These are phyloP conservation scores for Lipomyces yamanashiensis DNA, from an alignment of 805 yeast genomes.

Conservation along the genomic window DNA sequence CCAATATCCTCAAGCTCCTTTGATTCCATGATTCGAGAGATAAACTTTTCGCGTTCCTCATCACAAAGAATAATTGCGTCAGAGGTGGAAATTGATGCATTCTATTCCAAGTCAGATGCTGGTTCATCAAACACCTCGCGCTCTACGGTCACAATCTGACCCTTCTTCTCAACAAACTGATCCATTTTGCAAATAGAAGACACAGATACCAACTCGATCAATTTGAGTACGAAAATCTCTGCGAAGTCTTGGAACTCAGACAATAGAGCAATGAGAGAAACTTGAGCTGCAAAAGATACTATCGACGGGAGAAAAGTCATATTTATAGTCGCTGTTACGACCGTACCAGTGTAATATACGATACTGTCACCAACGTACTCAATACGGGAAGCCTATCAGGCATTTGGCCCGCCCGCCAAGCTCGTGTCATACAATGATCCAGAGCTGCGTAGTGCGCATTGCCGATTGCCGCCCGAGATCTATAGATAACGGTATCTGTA, in stretches of 20 bases:
- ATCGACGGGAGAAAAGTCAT: no score
- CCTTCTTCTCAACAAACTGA: conserved; percentile 8
- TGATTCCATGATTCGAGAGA: conserved; percentile 23
- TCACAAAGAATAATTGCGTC: neutral
- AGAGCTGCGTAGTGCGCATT: no score
- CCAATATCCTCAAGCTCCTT: conserved; percentile 26
- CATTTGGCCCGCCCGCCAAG: no score
- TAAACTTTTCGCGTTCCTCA: conserved; percentile 14
- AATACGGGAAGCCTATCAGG: no score
- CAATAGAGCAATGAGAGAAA: neutral
- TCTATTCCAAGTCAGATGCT: neutral
- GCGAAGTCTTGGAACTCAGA: neutral
- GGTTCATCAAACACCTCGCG: conserved; percentile 2
- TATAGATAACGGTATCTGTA: neutral
- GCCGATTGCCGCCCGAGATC: no score
- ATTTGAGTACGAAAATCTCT: no score
- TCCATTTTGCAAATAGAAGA: neutral
- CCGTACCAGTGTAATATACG: no score
- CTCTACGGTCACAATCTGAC: neutral
- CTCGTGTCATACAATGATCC: no score
- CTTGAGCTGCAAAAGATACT: neutral
- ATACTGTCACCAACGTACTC: no score
- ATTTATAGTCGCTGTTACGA: no score
- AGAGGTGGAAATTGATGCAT: neutral
- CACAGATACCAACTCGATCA: neutral